Evolutionary conservation across 306 rosid species (phyloP), one percentile per base, ranked within the genome.

Genomic region (Vigna hirtella): DNA sequence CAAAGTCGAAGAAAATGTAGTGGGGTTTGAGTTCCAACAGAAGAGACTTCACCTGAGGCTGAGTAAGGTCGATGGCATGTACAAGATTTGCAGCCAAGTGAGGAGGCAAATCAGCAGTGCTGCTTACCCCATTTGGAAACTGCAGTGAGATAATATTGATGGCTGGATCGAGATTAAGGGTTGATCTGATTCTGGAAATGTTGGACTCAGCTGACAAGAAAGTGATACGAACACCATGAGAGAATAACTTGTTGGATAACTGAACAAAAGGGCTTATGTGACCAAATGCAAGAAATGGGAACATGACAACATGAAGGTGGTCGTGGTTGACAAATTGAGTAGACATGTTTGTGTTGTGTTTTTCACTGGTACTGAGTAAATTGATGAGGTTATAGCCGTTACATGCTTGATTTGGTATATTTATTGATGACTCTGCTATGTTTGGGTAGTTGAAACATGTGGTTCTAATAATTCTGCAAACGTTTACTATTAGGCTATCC

Each of bases 201-300:
- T 81, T 81, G 3, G 83, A 75, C 9, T 78, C 72, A 18, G 87
- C 85, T 17, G 90, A 84, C 12, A 88, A 70, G 74, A 88, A 88
- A 3, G 90, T 81, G 62, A 88, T 47, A 1, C 24, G 73, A 43
- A 88, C 69, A 36, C 88, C 87, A n/a, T 84, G 80, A 34, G 86
- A 79, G 34, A 79, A 72, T n/a, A 88, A 59, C 70, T 84, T 86
- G 86, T 88, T 86, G 24, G 92, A 86, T 9, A 88, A 72, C 58
- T 86, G 88, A 14, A 82, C 83, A 57, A 88, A 86, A 32, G 92
- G 88, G 8, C 83, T 86, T 3, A 88, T 81, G 61, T 88, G 91
- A 36, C 88, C 90, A 66, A 87, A 89, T 59, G 85, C 93, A 10
- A 86, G 81, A 77, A 78, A 81, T 10, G 93, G 92, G 38, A 86